Percentiles rank a stretch among this genome's conserved stretches.
phyloP scores from a whole-genome alignment of 2,329 filamentous ascomycete genomes.

The Rhinocladiella mackenziei region DNA sequence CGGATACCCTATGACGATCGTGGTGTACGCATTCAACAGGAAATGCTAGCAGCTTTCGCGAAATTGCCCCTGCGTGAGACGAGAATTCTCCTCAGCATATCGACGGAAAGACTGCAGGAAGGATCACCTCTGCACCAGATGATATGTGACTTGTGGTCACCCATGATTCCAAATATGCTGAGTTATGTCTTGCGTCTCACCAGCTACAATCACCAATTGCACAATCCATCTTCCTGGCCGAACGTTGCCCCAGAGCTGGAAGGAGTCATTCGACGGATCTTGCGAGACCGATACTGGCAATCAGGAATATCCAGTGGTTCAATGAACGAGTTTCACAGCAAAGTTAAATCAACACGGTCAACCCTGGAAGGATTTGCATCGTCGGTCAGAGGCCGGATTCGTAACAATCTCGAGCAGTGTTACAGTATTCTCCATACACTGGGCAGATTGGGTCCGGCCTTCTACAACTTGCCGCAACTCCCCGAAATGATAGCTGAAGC shows the following conservation, averaged over 20 bases:
- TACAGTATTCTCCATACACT: constrained; percentile 95
- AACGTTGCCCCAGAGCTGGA: constrained; percentile 72
- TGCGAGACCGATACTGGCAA: constrained; percentile 97
- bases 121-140: constrained; percentile 68
- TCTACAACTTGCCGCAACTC: constrained; percentile 85
- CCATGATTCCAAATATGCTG: constrained; percentile 76
- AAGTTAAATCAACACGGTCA: constrained; percentile 80
- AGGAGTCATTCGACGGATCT: constrained; percentile 70
- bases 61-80: constrained; percentile 77
- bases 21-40: constrained; percentile 71
- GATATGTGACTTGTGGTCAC: constrained; percentile 78
- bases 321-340: constrained; percentile 92
- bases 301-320: constrained; percentile 93
- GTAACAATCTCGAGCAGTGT: constrained; percentile 85
- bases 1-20: constrained; percentile 70
- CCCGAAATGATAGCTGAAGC: constrained; percentile 78
- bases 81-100: constrained; percentile 87
- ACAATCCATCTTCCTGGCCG: constrained; percentile 80
- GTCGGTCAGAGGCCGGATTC: constrained; percentile 80
- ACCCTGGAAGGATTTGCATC: constrained; percentile 93
- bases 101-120: constrained; percentile 81
- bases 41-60: constrained; percentile 66
- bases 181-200: constrained; percentile 80
- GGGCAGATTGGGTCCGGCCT: constrained; percentile 78
- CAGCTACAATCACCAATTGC: constrained; percentile 83